Percentiles rank a stretch among this genome's conserved stretches.
Conservation (phyloP, 1,284 basidiomycete species). For the Malassezia pachydermatis region DNA sequence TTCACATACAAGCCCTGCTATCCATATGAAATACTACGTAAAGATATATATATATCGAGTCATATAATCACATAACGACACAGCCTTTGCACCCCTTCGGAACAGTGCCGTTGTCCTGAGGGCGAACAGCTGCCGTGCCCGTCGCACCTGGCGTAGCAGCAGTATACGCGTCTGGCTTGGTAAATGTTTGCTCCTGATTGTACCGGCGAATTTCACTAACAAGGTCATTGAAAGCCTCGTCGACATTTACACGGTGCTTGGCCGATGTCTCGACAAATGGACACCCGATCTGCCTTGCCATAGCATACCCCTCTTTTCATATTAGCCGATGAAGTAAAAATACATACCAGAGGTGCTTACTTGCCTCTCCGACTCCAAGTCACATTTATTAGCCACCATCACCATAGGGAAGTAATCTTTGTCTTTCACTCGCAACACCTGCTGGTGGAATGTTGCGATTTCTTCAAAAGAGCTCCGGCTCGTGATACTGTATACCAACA, state of each 20-base stretch:
- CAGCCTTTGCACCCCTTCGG: slow-evolving; percentile 10
- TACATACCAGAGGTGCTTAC: slow-evolving; percentile 69
- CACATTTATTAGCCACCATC: slow-evolving; percentile 97
- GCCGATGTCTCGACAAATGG: slow-evolving; percentile 98
- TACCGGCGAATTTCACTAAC: slow-evolving; percentile 93
- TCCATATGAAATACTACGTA: background rate
- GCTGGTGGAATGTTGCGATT: slow-evolving; percentile 92
- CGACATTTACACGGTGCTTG: slow-evolving; percentile 95
- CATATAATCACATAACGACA: slow-evolving; percentile 11
- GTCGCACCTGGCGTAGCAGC: background rate
- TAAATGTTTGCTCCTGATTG: slow-evolving; percentile 56
- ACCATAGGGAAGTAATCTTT: slow-evolving; percentile 93
- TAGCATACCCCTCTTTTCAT: slow-evolving; percentile 77
- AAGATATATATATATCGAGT: background rate
- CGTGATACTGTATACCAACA: slow-evolving; percentile 97
- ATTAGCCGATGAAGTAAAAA: background rate
- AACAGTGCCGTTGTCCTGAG: background rate
- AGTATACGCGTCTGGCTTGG: background rate
- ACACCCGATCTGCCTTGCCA: slow-evolving; percentile 92
- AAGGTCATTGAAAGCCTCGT: slow-evolving; percentile 93
- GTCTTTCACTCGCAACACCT: slow-evolving; percentile 76
- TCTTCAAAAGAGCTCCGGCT: slow-evolving; percentile 95
- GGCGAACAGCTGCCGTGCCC: background rate
- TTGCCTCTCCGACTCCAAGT: slow-evolving; percentile 93
- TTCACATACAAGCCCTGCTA: too few species aligned